Percentiles rank a stretch among this genome's conserved stretches.
Conservation (phyloP, 176 grass and related monocot genomes). For the Poa pratensis region DNA sequence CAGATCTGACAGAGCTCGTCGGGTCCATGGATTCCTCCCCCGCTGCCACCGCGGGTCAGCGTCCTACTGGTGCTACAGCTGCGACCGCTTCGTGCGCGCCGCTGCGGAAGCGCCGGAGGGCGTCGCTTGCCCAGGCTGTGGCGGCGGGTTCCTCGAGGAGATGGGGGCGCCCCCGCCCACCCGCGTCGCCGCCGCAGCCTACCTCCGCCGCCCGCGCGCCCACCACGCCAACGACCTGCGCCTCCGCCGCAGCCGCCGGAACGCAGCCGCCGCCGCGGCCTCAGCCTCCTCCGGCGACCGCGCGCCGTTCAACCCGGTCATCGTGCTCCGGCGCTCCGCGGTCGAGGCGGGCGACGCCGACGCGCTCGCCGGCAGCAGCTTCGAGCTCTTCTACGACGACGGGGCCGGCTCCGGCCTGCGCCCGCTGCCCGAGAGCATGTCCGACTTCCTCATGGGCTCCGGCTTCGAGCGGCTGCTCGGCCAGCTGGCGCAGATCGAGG, state of each 20-base stretch:
- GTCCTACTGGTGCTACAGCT: conserved; percentile 97
- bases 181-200: not conserved
- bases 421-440: conserved; percentile 88
- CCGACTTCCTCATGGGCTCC: conserved; percentile 94
- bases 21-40: conserved; percentile 39
- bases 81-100: conserved; percentile 84
- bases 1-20: conserved; percentile 38
- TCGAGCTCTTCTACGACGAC: conserved; percentile 98
- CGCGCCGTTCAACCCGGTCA: conserved; percentile 91
- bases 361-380: conserved; percentile 45
- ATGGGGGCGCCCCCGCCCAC: conserved; percentile 45
- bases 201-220: conserved; percentile 45
- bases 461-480: conserved; percentile 89
- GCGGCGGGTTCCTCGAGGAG: conserved; percentile 96
- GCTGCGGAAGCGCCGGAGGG: not conserved
- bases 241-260: conserved; percentile 51
- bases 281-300: conserved; percentile 5
- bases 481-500: conserved; percentile 91
- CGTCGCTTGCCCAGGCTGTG: conserved; percentile 75
- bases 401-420: conserved; percentile 81
- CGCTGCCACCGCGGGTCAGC: conserved; percentile 25
- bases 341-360: not conserved
- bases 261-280: not conserved
- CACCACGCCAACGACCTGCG: conserved; percentile 52
- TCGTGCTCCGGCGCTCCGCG: conserved; percentile 75